Percentiles rank a stretch among this genome's conserved stretches.
phyloP scores from a whole-genome alignment of 2,329 filamentous ascomycete species.

The Aspergillus bombycis region DNA sequence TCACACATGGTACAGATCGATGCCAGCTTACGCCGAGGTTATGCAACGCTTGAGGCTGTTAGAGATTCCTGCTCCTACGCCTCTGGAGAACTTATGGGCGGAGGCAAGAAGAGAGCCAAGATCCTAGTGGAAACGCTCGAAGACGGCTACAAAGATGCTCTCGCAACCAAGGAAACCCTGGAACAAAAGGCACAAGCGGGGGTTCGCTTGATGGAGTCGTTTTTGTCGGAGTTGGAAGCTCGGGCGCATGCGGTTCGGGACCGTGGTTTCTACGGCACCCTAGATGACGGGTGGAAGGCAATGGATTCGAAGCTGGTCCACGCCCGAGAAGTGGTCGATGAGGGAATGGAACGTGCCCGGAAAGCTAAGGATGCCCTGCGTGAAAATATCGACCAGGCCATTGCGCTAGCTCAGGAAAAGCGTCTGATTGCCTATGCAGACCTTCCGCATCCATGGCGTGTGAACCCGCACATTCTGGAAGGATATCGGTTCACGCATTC shows the following conservation, averaged over 20 bases:
- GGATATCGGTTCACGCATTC: slow-evolving; percentile 95
- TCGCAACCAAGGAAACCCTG: slow-evolving; percentile 81
- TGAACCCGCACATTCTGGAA: slow-evolving; percentile 88
- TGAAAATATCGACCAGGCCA: slow-evolving; percentile 79
- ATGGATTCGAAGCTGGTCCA: slow-evolving; percentile 77
- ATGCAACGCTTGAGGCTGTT: slow-evolving; percentile 82
- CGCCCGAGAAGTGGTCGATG: slow-evolving; percentile 76
- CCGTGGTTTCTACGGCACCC: slow-evolving; percentile 74
- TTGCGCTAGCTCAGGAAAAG: slow-evolving; percentile 73
- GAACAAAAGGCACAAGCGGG: slow-evolving; percentile 90
- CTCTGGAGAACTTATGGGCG: slow-evolving; percentile 86
- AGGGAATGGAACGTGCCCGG: slow-evolving; percentile 79
- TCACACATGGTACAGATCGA: slow-evolving; percentile 80
- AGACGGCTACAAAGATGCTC: slow-evolving; percentile 79
- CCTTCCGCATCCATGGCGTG: slow-evolving; percentile 86
- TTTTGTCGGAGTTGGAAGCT: slow-evolving; percentile 82
- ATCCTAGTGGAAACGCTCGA: slow-evolving; percentile 94
- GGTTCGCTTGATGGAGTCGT: slow-evolving; percentile 81
- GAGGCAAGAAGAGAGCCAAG: slow-evolving; percentile 78
- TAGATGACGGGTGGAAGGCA: slow-evolving; percentile 77
- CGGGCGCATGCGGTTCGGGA: slow-evolving; percentile 79
- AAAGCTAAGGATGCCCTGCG: slow-evolving; percentile 81
- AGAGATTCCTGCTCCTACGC: slow-evolving; percentile 86
- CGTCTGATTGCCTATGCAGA: slow-evolving; percentile 88
- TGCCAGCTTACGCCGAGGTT: slow-evolving; percentile 79